A percentile compares a stretch with the other conserved stretches of the same genome.
phyloP scores from a whole-genome alignment of 1,284 basidiomycete genomes.

The Fomitopsis pinicola region DNA sequence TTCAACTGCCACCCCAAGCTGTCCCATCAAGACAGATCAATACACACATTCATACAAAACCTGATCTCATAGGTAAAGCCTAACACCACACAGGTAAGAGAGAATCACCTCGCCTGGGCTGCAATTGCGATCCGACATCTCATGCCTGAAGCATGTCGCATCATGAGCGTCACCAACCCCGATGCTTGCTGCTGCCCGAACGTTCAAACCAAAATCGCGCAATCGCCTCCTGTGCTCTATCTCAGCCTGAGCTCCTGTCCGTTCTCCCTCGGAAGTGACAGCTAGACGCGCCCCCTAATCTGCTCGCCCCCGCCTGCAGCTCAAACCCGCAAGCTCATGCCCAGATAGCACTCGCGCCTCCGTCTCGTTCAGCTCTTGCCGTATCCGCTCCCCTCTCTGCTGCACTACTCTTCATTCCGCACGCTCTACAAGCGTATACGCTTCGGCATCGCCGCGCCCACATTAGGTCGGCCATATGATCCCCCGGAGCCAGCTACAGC shows the following conservation, averaged over 20 bases:
- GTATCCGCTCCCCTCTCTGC: not conserved
- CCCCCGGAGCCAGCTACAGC: not conserved
- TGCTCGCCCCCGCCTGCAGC: not conserved
- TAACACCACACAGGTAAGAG: not conserved
- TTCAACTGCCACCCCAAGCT: not conserved
- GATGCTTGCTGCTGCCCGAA: not conserved
- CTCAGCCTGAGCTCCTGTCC: not conserved
- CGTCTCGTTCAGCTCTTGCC: not conserved
- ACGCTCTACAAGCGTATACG: not conserved
- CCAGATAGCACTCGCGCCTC: not conserved
- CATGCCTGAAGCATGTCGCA: not conserved
- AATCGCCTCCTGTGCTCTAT: conserved; percentile 1
- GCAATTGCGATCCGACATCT: not conserved
- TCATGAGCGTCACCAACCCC: not conserved
- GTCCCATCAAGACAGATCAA: not conserved
- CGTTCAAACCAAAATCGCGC: not conserved
- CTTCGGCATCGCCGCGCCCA: not conserved
- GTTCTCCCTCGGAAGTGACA: not conserved
- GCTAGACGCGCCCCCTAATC: not conserved
- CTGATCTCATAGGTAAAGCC: not conserved
- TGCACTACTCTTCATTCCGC: not conserved
- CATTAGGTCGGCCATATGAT: not conserved
- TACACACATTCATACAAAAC: not conserved
- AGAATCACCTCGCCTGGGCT: not conserved
- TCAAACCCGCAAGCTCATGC: not conserved